These are phyloP conservation scores for Fraxinus cuspidata DNA, from an alignment of 257 asterid genomes.

Conservation along the genomic window DNA sequence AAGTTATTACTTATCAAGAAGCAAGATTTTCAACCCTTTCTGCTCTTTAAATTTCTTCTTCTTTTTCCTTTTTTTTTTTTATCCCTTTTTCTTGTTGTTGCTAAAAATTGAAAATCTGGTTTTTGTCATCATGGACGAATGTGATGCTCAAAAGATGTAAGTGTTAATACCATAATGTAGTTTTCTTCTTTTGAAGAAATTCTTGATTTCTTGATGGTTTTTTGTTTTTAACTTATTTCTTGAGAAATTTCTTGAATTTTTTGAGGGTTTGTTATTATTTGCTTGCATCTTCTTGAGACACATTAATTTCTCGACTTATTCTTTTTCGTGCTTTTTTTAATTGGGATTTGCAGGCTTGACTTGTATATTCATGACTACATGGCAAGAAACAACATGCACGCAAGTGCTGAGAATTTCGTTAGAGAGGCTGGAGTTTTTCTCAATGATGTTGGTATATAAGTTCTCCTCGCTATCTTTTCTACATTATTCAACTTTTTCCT, in stretches of 20 bases:
- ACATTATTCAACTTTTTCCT: not conserved
- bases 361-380: conserved; percentile 30
- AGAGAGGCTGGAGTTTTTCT: conserved; percentile 26
- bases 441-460: conserved; percentile 22
- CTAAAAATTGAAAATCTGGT: not conserved
- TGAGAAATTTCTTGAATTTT: not conserved
- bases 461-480: not conserved
- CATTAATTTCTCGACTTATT: not conserved
- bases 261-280: not conserved
- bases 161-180: conserved; percentile 7
- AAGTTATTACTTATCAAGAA: not conserved
- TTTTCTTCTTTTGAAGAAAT: not conserved
- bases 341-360: conserved; percentile 20
- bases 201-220: not conserved
- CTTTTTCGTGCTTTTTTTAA: too few relatives aligned
- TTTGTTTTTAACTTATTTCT: too few relatives aligned
- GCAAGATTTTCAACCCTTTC: not conserved
- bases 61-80: too few relatives aligned
- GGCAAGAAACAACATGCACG: conserved; percentile 27
- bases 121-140: conserved; percentile 31
- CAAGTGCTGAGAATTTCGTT: conserved; percentile 33
- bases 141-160: conserved; percentile 42
- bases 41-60: not conserved
- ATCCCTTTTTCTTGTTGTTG: not conserved
- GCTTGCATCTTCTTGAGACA: not conserved